Evolutionary conservation across 176 grass and related monocot genomes (phyloP).

Genomic region (Cenchrus americanus): DNA sequence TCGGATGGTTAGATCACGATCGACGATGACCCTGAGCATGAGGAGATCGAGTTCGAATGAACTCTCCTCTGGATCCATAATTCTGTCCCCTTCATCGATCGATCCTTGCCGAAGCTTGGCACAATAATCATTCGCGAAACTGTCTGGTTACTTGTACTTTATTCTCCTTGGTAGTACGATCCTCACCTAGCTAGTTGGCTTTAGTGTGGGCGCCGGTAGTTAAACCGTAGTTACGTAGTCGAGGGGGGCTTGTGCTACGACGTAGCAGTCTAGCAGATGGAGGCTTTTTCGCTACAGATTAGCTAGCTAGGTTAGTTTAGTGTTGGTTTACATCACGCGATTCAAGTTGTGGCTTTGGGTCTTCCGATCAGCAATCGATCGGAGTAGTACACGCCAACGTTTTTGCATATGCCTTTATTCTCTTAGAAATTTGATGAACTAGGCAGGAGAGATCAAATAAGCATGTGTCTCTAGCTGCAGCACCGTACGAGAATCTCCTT

Average conservation of each 20-base stretch:
- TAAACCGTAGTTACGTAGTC: not conserved
- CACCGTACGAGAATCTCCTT: not conserved
- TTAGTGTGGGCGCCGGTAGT: not conserved
- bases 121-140: not conserved
- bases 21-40: not conserved
- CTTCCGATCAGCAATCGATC: not conserved
- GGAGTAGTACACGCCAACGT: not conserved
- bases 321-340: not conserved
- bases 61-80: conserved; percentile 23
- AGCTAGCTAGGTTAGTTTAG: not conserved
- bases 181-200: not conserved
- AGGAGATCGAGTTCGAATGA: not conserved
- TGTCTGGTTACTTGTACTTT: not conserved
- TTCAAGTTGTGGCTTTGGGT: not conserved
- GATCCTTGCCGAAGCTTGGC: not conserved
- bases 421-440: not conserved
- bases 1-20: not conserved
- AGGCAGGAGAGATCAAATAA: not conserved
- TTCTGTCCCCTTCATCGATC: conserved; percentile 7
- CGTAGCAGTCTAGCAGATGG: not conserved
- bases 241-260: not conserved
- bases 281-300: not conserved
- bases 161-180: not conserved
- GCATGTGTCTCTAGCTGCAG: not conserved
- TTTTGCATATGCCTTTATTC: not conserved